A percentile compares a stretch with the other conserved stretches of the same genome.
These are phyloP conservation scores for Peterozyma toletana DNA, from an alignment of 805 yeast species.

Conservation along the genomic window DNA sequence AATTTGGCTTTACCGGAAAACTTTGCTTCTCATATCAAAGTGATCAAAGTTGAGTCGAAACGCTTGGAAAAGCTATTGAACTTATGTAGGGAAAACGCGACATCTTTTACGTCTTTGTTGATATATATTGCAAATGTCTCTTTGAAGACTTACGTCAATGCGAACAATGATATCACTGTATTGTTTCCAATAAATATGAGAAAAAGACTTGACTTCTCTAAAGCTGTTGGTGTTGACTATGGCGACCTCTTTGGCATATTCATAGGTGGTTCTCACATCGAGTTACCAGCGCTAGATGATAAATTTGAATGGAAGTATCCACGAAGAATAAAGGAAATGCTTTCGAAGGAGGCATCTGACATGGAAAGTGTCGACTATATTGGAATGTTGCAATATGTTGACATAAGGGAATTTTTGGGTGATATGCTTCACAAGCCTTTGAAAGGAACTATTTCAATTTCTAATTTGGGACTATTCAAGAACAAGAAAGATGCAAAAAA, in stretches of 20 bases:
- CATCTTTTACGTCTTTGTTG: slow-evolving; percentile 1
- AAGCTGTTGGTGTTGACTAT: neutral
- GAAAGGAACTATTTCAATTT: neutral
- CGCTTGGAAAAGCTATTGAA: neutral
- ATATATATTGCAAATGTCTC: neutral
- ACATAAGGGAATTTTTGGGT: neutral
- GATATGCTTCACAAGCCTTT: neutral
- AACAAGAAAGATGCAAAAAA: neutral
- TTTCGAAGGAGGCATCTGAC: neutral
- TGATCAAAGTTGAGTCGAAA: neutral
- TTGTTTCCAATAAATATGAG: slow-evolving; percentile 1
- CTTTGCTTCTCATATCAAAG: neutral
- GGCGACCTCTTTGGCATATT: slow-evolving; percentile 4
- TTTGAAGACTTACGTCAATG: neutral
- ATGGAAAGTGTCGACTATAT: neutral
- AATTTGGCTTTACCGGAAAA: neutral
- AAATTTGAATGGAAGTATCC: neutral
- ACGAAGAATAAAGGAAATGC: neutral
- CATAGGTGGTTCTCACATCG: neutral
- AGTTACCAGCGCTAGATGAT: neutral
- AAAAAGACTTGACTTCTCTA: neutral
- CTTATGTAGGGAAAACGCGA: neutral
- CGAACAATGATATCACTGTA: neutral
- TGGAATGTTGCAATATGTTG: slow-evolving; percentile 5
- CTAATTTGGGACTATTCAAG: slow-evolving; percentile 3